Percentiles rank a stretch among this genome's conserved stretches.
Conservation (phyloP, 768 basidiomycete species). For the Auricularia cornea region DNA sequence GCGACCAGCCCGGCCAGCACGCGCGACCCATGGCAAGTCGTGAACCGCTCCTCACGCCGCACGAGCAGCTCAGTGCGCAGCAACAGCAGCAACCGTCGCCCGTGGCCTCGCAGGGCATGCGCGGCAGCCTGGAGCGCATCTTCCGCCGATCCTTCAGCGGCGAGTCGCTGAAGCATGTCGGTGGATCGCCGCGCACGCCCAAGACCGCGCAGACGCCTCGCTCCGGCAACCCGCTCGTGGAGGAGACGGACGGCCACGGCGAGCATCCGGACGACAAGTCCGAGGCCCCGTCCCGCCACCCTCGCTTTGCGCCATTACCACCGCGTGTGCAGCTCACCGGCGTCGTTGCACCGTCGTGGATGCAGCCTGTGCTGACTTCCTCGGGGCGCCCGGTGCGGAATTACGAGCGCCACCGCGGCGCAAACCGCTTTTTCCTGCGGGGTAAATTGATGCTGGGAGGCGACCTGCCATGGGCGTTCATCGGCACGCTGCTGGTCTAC, state of each 20-base stretch:
- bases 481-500: slow-evolving; percentile 52
- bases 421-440: slow-evolving; percentile 65
- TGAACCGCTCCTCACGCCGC: slow-evolving; percentile 60
- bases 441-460: slow-evolving; percentile 78
- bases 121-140: slow-evolving; percentile 54
- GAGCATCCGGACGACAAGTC: slow-evolving; percentile 3
- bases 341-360: not conserved
- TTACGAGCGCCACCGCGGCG: slow-evolving; percentile 59
- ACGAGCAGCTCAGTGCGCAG: slow-evolving; percentile 11
- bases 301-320: slow-evolving; percentile 15
- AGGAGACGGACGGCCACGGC: slow-evolving; percentile 3
- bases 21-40: slow-evolving; percentile 48
- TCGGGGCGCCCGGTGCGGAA: slow-evolving; percentile 41
- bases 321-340: slow-evolving; percentile 2
- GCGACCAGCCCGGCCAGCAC: slow-evolving; percentile 21
- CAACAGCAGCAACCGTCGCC: slow-evolving; percentile 2
- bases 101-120: slow-evolving; percentile 30
- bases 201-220: slow-evolving; percentile 15
- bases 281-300: slow-evolving; percentile 16
- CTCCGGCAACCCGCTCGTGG: slow-evolving; percentile 13
- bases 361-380: not conserved
- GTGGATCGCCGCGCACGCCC: slow-evolving; percentile 13
- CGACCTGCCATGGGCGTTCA: slow-evolving; percentile 77
- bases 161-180: slow-evolving; percentile 20
- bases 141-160: slow-evolving; percentile 41